Evolutionary conservation across 352 stramenopile species (phyloP), one percentile per base, ranked within the genome.

Genomic region (Globisporangium canariense): DNA sequence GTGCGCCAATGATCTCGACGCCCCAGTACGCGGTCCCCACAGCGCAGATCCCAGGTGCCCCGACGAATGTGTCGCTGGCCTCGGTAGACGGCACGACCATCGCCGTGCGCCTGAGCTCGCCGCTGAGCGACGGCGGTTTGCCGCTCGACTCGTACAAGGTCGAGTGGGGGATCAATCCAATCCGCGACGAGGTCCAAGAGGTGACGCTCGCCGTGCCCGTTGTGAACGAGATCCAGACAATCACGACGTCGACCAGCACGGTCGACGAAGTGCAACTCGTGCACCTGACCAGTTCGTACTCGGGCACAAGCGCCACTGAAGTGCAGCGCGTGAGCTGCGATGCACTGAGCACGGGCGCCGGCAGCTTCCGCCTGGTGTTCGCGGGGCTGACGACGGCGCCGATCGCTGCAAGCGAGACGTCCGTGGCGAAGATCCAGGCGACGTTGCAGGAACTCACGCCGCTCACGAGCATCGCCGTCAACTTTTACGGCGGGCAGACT

Each of bases 301-400:
- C 56, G 16, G 81, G 86, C 11, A 62, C 77, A 25, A 36, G 70
- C 7, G 61, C 62, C 7, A 83, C 66, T 25, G 95, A 99, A 76
- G 74, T 97, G 3, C 96, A 99, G 73, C 70, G 80, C 28, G 81
- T 99, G 43, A 81, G 74, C 5, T 99, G 97, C 64, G 96, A 99
- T 68, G 94, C 92, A 9, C 83, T 74, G 38, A 91, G 80, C 47
- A 59, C 64, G 0, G 81, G 58, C 3, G 75, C 61, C 0, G 96
- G 96, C 5, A 85, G 75, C 25, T 99, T 99, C 70, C 77, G 78
- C 0, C 66, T 97, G 3, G 76, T 54, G 2, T 97, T 98, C 34
- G 47, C 82, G n/a, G 93, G 90, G 4, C 81, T 96, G 52, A 97
- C 82, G 16, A 98, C 94, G 5, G 81, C 83, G 8, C 87, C 84